A percentile compares a stretch with the other conserved stretches of the same genome.
Conservation (phyloP, 306 rosid species). For the Pterocarpus macrocarpus region DNA sequence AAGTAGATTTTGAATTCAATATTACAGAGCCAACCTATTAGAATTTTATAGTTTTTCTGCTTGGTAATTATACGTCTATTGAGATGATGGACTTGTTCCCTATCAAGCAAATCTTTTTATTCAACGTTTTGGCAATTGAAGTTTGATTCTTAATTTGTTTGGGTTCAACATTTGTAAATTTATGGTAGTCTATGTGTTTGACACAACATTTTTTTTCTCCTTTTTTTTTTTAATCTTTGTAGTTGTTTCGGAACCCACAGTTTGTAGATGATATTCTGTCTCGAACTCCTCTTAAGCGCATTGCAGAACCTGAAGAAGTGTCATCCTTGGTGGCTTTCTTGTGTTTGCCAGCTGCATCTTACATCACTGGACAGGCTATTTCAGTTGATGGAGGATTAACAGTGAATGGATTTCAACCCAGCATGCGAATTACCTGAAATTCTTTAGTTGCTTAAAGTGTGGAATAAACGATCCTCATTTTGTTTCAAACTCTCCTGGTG, state of each 20-base stretch:
- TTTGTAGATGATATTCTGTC: constrained; percentile 59
- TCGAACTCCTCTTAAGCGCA: constrained; percentile 69
- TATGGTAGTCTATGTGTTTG: too few species aligned
- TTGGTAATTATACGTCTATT: background rate
- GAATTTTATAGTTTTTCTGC: background rate
- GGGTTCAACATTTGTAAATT: too few species aligned
- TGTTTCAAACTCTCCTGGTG: constrained; percentile 5
- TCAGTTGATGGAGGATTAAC: constrained; percentile 84
- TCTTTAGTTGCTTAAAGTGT: background rate
- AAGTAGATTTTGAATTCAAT: background rate
- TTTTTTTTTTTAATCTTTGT: background rate
- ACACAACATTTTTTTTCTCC: background rate
- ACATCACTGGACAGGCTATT: constrained; percentile 85
- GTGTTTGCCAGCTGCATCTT: constrained; percentile 88
- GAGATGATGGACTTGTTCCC: background rate
- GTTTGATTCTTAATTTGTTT: too few species aligned
- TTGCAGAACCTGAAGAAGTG: constrained; percentile 78
- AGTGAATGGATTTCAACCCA: constrained; percentile 69
- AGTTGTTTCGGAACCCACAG: constrained; percentile 63
- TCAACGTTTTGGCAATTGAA: too few species aligned
- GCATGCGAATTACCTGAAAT: constrained; percentile 50
- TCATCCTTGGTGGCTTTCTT: constrained; percentile 82
- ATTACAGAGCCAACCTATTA: constrained; percentile 4
- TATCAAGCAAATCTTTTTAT: too few species aligned
- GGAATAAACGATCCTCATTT: constrained; percentile 26